Evolutionary conservation across 495 filamentous ascomycete genomes (phyloP).

Genomic region (Xylaria castorea): DNA sequence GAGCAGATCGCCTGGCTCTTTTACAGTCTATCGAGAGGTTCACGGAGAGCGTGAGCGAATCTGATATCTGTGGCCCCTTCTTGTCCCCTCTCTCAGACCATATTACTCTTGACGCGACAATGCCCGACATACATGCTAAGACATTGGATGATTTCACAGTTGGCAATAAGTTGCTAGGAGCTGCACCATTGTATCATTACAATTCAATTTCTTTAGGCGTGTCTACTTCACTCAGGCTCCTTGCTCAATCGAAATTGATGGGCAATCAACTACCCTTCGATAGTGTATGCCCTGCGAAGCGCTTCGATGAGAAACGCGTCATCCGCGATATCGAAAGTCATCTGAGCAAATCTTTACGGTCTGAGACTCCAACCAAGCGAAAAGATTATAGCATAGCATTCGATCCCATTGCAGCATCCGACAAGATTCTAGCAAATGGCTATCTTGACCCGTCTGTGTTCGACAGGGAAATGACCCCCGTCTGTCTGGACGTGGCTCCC

Average conservation of each 20-base stretch:
- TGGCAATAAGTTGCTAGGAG: constrained; percentile 66
- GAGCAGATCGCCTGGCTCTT: constrained; percentile 30
- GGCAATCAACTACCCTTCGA: not conserved
- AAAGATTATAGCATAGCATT: constrained; percentile 60
- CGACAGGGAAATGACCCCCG: constrained; percentile 67
- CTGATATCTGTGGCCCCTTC: constrained; percentile 52
- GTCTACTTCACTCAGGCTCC: constrained; percentile 44
- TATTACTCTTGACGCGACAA: constrained; percentile 65
- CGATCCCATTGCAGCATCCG: constrained; percentile 60
- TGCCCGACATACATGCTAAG: constrained; percentile 65
- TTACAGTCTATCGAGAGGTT: constrained; percentile 46
- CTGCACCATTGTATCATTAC: constrained; percentile 40
- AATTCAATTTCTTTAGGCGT: constrained; percentile 35
- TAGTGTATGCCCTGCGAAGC: not conserved
- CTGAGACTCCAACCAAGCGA: constrained; percentile 39
- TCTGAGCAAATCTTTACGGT: constrained; percentile 34
- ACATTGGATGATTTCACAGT: constrained; percentile 68
- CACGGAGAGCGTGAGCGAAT: constrained; percentile 54
- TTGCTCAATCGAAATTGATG: constrained; percentile 42
- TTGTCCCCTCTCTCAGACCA: constrained; percentile 29
- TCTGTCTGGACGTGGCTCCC: constrained; percentile 80
- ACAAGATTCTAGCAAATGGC: constrained; percentile 46
- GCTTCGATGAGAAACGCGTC: constrained; percentile 41
- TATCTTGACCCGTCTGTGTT: constrained; percentile 68
- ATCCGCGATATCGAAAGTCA: constrained; percentile 39